These are phyloP conservation scores for Amanita inopinata DNA, from an alignment of 768 basidiomycete genomes.

Conservation along the genomic window DNA sequence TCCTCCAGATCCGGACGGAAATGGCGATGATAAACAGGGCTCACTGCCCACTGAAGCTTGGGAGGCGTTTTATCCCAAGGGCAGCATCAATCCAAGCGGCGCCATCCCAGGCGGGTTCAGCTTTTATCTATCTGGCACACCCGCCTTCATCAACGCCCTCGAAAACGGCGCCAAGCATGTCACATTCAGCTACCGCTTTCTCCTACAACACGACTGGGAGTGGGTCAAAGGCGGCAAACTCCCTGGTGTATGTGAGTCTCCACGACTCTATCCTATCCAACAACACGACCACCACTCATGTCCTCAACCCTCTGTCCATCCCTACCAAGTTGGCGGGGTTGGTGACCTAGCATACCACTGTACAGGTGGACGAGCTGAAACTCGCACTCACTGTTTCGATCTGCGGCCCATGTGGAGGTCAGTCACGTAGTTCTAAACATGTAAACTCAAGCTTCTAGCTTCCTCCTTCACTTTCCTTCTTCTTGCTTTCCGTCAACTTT, in stretches of 20 bases:
- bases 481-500: neutral
- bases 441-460: too few relatives aligned
- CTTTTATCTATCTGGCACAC: slow-evolving; percentile 55
- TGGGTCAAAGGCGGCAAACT: slow-evolving; percentile 73
- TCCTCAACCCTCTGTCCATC: neutral
- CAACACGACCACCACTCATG: too few relatives aligned
- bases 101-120: slow-evolving; percentile 54
- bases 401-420: slow-evolving; percentile 71
- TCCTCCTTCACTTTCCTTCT: neutral
- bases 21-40: neutral
- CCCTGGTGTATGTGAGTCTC: slow-evolving; percentile 56
- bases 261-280: neutral
- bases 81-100: slow-evolving; percentile 49
- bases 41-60: slow-evolving; percentile 31
- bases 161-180: slow-evolving; percentile 38
- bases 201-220: slow-evolving; percentile 52
- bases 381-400: slow-evolving; percentile 60
- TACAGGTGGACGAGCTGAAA: slow-evolving; percentile 54
- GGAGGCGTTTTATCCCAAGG: slow-evolving; percentile 53
- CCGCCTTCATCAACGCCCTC: slow-evolving; percentile 27
- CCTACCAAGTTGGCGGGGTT: slow-evolving; percentile 40
- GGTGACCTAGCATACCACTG: slow-evolving; percentile 53
- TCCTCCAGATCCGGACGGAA: too few relatives aligned
- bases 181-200: slow-evolving; percentile 54
- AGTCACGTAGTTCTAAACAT: too few relatives aligned